phyloP scores from a whole-genome alignment of 164 flowering plant genomes.

The Malania oleifera region DNA sequence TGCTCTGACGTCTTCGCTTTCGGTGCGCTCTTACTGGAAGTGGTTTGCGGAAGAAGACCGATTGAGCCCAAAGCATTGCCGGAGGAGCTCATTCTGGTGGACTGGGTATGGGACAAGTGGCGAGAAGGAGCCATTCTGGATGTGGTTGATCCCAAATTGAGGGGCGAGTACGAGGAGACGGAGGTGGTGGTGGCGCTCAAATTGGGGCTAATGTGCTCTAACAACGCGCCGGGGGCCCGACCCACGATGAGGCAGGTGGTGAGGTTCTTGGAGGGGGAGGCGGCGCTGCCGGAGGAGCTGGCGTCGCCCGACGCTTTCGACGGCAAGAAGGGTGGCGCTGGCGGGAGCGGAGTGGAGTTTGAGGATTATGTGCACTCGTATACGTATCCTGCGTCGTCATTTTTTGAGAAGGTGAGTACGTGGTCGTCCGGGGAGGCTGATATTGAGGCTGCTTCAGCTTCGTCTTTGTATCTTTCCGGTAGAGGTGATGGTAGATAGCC shows the following conservation, averaged over 20 bases:
- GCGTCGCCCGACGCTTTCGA: conserved; percentile 20
- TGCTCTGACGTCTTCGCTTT: conserved; percentile 60
- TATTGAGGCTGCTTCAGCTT: conserved; percentile 20
- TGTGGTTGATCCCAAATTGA: conserved; percentile 42
- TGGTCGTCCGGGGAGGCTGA: conserved; percentile 20
- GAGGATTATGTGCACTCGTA: conserved; percentile 35
- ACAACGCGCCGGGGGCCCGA: conserved; percentile 23
- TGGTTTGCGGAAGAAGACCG: conserved; percentile 60
- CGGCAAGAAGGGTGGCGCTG: conserved; percentile 10
- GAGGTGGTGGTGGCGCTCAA: conserved; percentile 39
- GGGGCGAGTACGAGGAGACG: conserved; percentile 36
- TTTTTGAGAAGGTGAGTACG: conserved; percentile 17
- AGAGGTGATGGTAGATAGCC: conserved; percentile 14
- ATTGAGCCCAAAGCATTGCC: conserved; percentile 51
- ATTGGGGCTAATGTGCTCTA: conserved; percentile 53
- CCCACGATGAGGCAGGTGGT: conserved; percentile 61
- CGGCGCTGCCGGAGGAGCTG: conserved; percentile 29
- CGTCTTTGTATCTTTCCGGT: conserved; percentile 19
- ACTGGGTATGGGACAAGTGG: conserved; percentile 63
- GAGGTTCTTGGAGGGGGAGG: conserved; percentile 56
- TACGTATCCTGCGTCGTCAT: conserved; percentile 27
- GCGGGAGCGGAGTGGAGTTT: conserved; percentile 10
- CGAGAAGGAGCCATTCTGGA: conserved; percentile 33
- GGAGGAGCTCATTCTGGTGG: conserved; percentile 54
- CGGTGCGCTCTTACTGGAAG: conserved; percentile 57